phyloP scores from a whole-genome alignment of 345 rosid genomes.

The Salix udensis region DNA sequence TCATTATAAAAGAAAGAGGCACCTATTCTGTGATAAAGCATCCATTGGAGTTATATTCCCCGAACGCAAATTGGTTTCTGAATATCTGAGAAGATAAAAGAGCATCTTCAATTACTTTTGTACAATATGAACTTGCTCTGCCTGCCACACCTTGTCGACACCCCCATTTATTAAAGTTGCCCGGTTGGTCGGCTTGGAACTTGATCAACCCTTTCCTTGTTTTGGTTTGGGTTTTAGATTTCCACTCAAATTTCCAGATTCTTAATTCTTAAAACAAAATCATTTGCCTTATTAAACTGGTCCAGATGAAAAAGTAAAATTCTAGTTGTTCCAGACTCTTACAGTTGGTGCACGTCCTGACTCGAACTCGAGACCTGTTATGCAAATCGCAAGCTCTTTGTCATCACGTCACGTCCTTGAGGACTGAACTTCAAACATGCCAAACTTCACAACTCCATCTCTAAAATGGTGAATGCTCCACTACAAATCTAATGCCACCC shows the following conservation, averaged over 20 bases:
- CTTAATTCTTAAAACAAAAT: not conserved
- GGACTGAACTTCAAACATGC: constrained; percentile 21
- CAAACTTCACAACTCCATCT: constrained; percentile 19
- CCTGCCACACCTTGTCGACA: not conserved
- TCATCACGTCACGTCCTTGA: no score
- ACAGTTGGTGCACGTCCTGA: fast-evolving
- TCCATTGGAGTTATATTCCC: not conserved
- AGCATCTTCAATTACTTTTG: not conserved
- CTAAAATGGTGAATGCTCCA: constrained; percentile 14
- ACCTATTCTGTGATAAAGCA: not conserved
- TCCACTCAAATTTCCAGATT: not conserved
- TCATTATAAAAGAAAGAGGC: not conserved
- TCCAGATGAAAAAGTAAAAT: no score
- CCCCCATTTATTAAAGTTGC: no score
- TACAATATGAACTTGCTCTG: not conserved
- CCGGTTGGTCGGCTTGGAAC: no score
- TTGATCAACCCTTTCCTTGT: no score
- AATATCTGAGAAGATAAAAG: not conserved
- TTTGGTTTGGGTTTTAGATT: no score
- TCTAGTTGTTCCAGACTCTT: fast-evolving
- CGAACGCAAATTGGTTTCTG: not conserved
- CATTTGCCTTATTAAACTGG: not conserved
- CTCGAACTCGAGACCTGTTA: fast-evolving
- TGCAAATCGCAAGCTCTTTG: fast-evolving
- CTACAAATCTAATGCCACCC: constrained; percentile 32